Base-by-base conservation (phyloP, 192 early-diverging fungal species). In the Spinellus fusiger region DNA sequence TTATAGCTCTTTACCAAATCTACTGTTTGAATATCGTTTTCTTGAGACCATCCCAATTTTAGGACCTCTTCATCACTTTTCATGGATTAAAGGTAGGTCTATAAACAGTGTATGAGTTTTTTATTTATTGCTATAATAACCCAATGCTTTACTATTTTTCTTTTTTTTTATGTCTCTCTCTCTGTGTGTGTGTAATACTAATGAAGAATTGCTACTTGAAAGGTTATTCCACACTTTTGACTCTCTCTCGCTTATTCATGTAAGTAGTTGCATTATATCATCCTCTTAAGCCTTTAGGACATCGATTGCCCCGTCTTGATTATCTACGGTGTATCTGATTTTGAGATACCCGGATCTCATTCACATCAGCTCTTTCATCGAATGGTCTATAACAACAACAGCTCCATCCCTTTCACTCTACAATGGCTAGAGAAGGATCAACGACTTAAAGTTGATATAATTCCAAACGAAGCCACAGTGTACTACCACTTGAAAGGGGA, bases 11-110 rank as follows among this genome's bases (percentile, higher is more conserved):
- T 37, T 73, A 12, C 12, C 71, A 5, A 64, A 56, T 26, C 34
- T 73, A 0, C 23, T 73, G 8, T 73, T 73, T 61, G 71, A 73
- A 33, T 73, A 73, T 37, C 44, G 55, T 55, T 33, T 68, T n/a
- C 27, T 68, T 15, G 29, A 59, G 46, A 49, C 26, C 15, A 40
- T 68, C 16, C 66, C 71, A 26, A 56, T 73, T 15, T 55, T 73
- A 9, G 56, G 38, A 34, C 71, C 71, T 13, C 20, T 73, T 10
- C 59, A 49, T 12, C 37, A 40, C 6, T 32, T 68, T 15, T 56
- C 66, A 38, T 34, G 27, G 2, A n/a, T 69, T n/a, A 47, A 73
- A 61, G 35, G 65, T 68, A 66, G 46, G 25, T 57, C n/a, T n/a
- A n/a, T n/a, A n/a, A 18, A 33, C 47, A 10, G n/a, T 33, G 5